Evolutionary conservation across 495 filamentous ascomycete species (phyloP), one percentile per base, ranked within the genome.

Genomic region (Hypoxylon perforatum): DNA sequence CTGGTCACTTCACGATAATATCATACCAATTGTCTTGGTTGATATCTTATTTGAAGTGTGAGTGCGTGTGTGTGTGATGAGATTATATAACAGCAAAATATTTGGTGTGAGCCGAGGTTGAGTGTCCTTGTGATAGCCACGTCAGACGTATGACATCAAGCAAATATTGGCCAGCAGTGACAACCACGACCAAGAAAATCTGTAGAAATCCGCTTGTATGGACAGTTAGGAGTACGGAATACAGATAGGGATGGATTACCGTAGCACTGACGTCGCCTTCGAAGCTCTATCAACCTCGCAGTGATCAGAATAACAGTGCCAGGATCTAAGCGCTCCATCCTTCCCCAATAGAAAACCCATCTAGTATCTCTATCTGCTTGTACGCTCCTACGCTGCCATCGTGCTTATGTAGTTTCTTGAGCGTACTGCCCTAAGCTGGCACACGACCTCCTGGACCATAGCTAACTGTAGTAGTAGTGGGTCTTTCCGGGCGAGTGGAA

Each of bases 251-350:
- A n/a, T n/a, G n/a, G n/a, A 28, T 17, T 18, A 41, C 51, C 23
- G 19, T 47, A 42, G 44, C 22, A 7, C 25, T 28, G 18, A 30
- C 46, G 19, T 35, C 14, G 52, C 48, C 22, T 28, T 52, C 39
- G 6, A 19, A 30, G 50, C 47, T 33, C 51, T 23, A 47, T 33
- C 18, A 9, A 12, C 23, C 42, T 57, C 45, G 6, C 14, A 22
- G 19, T 23, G 18, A 21, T 33, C 47, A 33, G 52, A 33, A 33
- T 22, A 58, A 53, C 30, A 14, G 41, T n/a, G 53, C 59, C 48
- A 58, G 59, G 59, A 68, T 59, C 48, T 54, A 14, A 28, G 45
- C 54, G 58, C 55, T 23, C 48, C 54, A 30, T 18, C 23, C 49
- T 48, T 61, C 35, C 59, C 44, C 47, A 48, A 67, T 47, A 38